A percentile compares a stretch with the other conserved stretches of the same genome.
These are phyloP conservation scores for Obelidium mucronatum DNA, from an alignment of 192 early-diverging fungal species.

Conservation along the genomic window DNA sequence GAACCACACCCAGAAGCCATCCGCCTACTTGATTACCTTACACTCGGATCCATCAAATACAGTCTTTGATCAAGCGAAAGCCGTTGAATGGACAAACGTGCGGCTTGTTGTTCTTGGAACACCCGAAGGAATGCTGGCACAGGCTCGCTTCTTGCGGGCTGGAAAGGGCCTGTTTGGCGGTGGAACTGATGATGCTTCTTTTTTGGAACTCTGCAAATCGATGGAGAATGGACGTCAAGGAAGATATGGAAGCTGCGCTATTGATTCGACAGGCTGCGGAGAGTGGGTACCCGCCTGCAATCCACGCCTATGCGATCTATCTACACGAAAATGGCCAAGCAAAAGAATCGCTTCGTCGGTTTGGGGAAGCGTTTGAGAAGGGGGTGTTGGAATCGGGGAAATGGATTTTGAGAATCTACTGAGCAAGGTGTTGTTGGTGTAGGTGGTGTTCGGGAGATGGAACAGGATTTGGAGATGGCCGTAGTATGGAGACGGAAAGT, in stretches of 20 bases:
- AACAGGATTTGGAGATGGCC: background rate
- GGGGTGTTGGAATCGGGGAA: background rate
- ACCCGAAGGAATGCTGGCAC: constrained; percentile 36
- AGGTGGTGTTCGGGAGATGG: background rate
- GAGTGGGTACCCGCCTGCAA: constrained; percentile 21
- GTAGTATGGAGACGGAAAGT: constrained; percentile 15
- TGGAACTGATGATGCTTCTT: background rate
- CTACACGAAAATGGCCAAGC: constrained; percentile 11
- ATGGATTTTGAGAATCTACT: constrained; percentile 24
- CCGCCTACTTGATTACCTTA: background rate
- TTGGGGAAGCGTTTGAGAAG: constrained; percentile 19
- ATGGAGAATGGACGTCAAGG: constrained; percentile 5
- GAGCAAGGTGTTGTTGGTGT: too few species aligned
- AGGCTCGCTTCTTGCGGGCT: constrained; percentile 26
- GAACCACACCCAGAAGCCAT: constrained; percentile 32
- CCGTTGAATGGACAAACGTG: constrained; percentile 24
- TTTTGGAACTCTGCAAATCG: background rate
- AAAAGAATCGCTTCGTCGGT: constrained; percentile 16
- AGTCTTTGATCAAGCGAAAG: constrained; percentile 2
- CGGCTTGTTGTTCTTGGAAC: constrained; percentile 32
- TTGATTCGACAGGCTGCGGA: constrained; percentile 24
- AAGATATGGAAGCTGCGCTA: constrained; percentile 27
- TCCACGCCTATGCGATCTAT: constrained; percentile 27
- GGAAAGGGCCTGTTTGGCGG: background rate
- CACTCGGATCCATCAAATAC: background rate